These are phyloP conservation scores for Hibiscus trionum DNA, from an alignment of 345 rosid genomes.

Conservation along the genomic window DNA sequence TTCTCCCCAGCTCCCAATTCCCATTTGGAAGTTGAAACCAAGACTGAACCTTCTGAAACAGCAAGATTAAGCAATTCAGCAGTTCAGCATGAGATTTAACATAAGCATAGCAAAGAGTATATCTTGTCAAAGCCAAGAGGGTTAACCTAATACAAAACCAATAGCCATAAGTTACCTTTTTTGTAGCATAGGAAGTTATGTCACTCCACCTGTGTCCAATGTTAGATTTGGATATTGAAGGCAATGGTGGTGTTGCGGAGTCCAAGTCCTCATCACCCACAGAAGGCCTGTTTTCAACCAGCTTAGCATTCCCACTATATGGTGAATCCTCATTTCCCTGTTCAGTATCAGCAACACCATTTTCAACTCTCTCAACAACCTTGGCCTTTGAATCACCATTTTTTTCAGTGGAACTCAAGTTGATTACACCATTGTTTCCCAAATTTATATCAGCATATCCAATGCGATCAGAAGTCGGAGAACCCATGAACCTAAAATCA, in stretches of 20 bases:
- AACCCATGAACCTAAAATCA: conserved; percentile 50
- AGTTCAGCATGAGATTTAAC: conserved; percentile 6
- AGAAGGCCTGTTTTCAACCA: conserved; percentile 44
- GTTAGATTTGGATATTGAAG: conserved; percentile 36
- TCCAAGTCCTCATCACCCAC: conserved; percentile 40
- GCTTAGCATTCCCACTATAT: conserved; percentile 33
- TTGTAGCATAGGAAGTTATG: conserved; percentile 54
- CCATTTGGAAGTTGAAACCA: conserved; percentile 86
- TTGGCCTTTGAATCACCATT: conserved; percentile 31
- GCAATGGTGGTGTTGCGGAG: conserved; percentile 34
- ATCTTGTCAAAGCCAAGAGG: neutral
- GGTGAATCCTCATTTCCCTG: conserved; percentile 71
- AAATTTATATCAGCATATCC: conserved; percentile 22
- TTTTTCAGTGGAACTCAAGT: conserved; percentile 35
- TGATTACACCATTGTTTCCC: conserved; percentile 12
- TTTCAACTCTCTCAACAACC: conserved; percentile 27
- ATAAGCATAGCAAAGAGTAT: neutral
- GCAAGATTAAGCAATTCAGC: conserved; percentile 17
- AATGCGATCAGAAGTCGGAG: conserved; percentile 34
- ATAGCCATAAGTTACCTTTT: conserved; percentile 47
- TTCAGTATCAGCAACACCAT: conserved; percentile 25
- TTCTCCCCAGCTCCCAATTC: conserved; percentile 80
- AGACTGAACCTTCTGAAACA: conserved; percentile 68
- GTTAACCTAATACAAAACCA: conserved; percentile 2
- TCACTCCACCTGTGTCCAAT: conserved; percentile 72